Conservation (phyloP, 345 rosid genomes). For the Corchorus olitorius region DNA sequence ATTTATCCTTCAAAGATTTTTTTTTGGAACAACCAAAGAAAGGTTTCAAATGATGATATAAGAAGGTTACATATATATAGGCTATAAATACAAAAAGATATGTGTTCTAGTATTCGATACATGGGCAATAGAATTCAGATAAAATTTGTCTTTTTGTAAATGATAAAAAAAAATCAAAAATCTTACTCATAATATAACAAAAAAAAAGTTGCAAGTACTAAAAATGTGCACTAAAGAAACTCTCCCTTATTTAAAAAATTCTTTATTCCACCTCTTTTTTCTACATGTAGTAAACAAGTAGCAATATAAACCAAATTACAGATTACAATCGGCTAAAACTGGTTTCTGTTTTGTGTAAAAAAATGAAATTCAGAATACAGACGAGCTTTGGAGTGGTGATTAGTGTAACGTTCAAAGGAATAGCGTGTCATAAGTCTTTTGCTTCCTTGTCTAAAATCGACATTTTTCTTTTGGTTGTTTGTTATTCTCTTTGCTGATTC, state of each 20-base stretch:
- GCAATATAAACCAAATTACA: background rate
- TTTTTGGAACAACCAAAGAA: too few species aligned
- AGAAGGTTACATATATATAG: too few species aligned
- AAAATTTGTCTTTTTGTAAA: background rate
- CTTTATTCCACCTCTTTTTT: too few species aligned
- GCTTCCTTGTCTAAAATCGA: background rate
- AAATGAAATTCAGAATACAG: background rate
- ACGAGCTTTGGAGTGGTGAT: constrained; percentile 18
- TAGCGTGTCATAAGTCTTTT: constrained; percentile 23
- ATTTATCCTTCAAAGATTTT: too few species aligned
- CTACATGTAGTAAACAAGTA: background rate
- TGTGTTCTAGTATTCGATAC: background rate
- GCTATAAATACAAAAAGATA: too few species aligned
- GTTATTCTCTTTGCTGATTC: constrained; percentile 9
- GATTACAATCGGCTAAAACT: too few species aligned
- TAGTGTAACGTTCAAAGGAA: constrained; percentile 36
- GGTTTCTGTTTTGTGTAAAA: too few species aligned
- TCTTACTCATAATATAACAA: background rate
- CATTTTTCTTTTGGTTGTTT: background rate
- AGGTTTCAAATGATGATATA: too few species aligned
- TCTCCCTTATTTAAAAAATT: too few species aligned
- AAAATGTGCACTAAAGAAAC: too few species aligned
- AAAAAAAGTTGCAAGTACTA: too few species aligned
- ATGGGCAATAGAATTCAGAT: background rate
- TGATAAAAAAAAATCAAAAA: background rate